Evolutionary conservation across 129 eudicot species (phyloP).

Genomic region (Solidago caesia): DNA sequence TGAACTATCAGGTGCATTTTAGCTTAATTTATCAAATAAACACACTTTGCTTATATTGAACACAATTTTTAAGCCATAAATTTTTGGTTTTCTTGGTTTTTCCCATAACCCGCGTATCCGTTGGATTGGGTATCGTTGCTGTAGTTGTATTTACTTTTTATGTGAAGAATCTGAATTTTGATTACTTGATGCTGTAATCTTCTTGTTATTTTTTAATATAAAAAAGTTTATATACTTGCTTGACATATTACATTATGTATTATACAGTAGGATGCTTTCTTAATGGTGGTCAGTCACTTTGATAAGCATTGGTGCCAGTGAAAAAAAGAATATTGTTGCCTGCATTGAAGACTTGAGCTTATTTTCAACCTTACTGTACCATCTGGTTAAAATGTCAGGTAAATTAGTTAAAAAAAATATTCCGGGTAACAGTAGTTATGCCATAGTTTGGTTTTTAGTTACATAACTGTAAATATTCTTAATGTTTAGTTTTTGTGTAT

Average conservation of each 20-base stretch:
- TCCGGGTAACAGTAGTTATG: neutral
- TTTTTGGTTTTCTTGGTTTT: no score
- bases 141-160: no score
- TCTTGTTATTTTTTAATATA: neutral
- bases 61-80: no score
- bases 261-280: constrained; percentile 27
- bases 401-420: neutral
- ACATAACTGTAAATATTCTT: constrained; percentile 8
- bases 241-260: constrained; percentile 10
- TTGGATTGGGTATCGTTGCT: no score
- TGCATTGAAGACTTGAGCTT: constrained; percentile 20
- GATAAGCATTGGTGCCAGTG: constrained; percentile 1
- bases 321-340: constrained; percentile 3
- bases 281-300: constrained; percentile 14
- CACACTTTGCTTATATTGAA: no score
- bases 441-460: neutral
- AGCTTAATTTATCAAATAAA: no score
- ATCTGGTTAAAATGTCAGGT: constrained; percentile 40
- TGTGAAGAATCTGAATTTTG: neutral
- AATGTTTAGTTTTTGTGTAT: neutral
- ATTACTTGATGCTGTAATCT: constrained; percentile 8
- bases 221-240: neutral
- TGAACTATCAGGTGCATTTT: no score
- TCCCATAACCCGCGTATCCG: no score
- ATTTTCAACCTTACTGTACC: constrained; percentile 18